Base-by-base conservation (phyloP, 23 red algal genomes). In the Gracilaria domingensis region DNA sequence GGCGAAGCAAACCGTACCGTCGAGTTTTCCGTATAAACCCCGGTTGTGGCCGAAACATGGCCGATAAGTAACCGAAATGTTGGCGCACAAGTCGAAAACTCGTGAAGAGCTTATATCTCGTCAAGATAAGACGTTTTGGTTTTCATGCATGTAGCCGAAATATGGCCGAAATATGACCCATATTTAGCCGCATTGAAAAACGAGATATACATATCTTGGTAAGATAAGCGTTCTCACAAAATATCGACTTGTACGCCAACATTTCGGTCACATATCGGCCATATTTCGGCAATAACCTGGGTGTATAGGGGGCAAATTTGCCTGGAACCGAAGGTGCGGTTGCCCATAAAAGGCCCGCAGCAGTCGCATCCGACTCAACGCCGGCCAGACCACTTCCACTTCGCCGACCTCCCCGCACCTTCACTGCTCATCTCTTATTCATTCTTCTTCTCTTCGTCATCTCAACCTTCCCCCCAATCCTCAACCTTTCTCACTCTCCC, bases 291-390 rank as follows among this genome's bases (percentile, higher is more conserved):
- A 7, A 64, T n/a, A 64, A 28, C 28, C 28, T 6, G n/a, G 21
- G 59, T 64, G 7, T 18, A 64, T 64, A 64, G 59, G 59, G 59
- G n/a, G n/a, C n/a, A n/a, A n/a, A n/a, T n/a, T n/a, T n/a, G n/a
- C n/a, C n/a, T n/a, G n/a, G n/a, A n/a, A n/a, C n/a, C n/a, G n/a
- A n/a, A n/a, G n/a, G n/a, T n/a, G n/a, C n/a, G n/a, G n/a, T n/a
- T n/a, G n/a, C n/a, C n/a, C n/a, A n/a, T n/a, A n/a, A n/a, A n/a
- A n/a, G n/a, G n/a, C n/a, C n/a, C n/a, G n/a, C n/a, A n/a, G n/a
- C n/a, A n/a, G n/a, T n/a, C n/a, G n/a, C n/a, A n/a, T n/a, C n/a
- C n/a, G n/a, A n/a, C n/a, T n/a, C n/a, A n/a, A n/a, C n/a, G n/a
- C n/a, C n/a, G n/a, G n/a, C n/a, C n/a, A n/a, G n/a, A n/a, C n/a